These are phyloP conservation scores for Sonneratia caseolaris DNA, from an alignment of 345 rosid genomes.

Conservation along the genomic window DNA sequence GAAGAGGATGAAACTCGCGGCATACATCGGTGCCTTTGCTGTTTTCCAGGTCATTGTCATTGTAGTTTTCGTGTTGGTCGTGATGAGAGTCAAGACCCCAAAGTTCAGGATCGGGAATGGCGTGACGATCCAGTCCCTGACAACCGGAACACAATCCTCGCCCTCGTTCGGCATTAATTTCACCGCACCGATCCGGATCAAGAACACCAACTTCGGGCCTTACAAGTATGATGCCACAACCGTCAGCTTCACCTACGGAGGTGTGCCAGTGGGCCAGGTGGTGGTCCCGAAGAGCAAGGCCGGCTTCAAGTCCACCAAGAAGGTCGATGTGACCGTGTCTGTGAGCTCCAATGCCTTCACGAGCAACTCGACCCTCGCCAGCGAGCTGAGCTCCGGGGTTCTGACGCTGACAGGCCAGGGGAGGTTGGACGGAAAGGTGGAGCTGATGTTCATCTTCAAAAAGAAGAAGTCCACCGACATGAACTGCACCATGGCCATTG, in stretches of 20 bases:
- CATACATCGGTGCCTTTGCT: constrained; percentile 6
- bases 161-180: neutral
- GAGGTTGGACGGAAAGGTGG: neutral
- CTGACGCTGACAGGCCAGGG: neutral
- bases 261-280: neutral
- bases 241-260: constrained; percentile 1
- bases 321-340: neutral
- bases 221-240: neutral
- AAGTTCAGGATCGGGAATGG: neutral
- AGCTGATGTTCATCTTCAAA: constrained; percentile 12
- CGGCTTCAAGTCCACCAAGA: neutral
- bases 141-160: neutral
- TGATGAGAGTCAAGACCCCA: neutral
- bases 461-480: constrained; percentile 14
- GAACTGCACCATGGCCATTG: constrained; percentile 8
- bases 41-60: neutral
- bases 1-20: constrained; percentile 11
- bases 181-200: neutral
- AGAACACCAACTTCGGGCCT: neutral
- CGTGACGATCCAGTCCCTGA: neutral
- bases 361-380: neutral
- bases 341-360: neutral
- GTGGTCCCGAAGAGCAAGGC: neutral
- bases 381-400: constrained; percentile 1
- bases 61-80: neutral